phyloP scores from a whole-genome alignment of 192 early-diverging fungal species.

The Ramicandelaber brevisporus region DNA sequence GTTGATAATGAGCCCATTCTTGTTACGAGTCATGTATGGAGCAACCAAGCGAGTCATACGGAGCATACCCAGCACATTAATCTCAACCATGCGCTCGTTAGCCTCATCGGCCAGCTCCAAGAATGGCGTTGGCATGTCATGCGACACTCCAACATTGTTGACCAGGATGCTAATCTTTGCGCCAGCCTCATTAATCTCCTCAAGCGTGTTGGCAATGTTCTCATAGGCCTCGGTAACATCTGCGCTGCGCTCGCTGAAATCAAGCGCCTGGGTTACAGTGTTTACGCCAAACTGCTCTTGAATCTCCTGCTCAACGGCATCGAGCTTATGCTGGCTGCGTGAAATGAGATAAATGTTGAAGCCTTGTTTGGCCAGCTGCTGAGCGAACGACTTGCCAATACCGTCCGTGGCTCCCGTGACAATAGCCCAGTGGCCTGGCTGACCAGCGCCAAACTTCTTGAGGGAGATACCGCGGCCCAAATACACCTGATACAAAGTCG shows the following conservation, averaged over 20 bases:
- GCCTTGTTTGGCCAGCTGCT: conserved; percentile 57
- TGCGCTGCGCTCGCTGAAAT: conserved; percentile 9
- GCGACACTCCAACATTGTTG: conserved; percentile 84
- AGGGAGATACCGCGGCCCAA: too few species aligned
- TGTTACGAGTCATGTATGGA: conserved; percentile 45
- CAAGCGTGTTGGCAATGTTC: conserved; percentile 8
- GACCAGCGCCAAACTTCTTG: too few species aligned
- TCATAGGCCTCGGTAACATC: conserved; percentile 7
- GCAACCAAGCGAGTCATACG: conserved; percentile 51
- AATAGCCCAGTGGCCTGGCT: too few species aligned
- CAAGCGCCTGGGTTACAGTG: conserved; percentile 10
- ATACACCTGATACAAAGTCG: too few species aligned
- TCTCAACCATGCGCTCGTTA: conserved; percentile 51
- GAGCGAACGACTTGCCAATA: conserved; percentile 80
- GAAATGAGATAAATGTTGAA: conserved; percentile 66
- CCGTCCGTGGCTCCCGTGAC: conserved; percentile 92
- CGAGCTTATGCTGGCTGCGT: conserved; percentile 56
- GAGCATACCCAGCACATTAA: conserved; percentile 63
- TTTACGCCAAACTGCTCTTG: conserved; percentile 13
- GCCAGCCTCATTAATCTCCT: too few species aligned
- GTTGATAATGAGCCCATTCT: conserved; percentile 71
- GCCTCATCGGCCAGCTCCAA: conserved; percentile 40
- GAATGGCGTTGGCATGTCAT: conserved; percentile 65
- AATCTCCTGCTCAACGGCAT: conserved; percentile 33
- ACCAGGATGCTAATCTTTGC: conserved; percentile 25